phyloP scores from a whole-genome alignment of 768 basidiomycete genomes.

The Rossbeevera mucosa region DNA sequence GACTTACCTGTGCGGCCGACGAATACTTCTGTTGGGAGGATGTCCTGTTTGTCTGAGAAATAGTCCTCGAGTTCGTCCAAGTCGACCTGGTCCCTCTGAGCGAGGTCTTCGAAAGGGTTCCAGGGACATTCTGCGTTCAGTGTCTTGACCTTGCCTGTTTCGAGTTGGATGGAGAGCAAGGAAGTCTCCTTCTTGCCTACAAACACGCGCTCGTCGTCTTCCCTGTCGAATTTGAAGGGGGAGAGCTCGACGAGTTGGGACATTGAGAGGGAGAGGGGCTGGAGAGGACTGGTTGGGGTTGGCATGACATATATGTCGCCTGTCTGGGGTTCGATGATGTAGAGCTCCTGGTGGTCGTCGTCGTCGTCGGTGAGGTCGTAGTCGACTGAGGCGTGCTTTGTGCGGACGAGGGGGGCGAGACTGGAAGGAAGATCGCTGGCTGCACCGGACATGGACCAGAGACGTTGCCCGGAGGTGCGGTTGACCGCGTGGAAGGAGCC shows the following conservation, averaged over 20 bases:
- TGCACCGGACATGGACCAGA: constrained; percentile 85
- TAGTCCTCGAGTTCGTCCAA: constrained; percentile 58
- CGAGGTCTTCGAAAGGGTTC: constrained; percentile 58
- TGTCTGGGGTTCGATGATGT: constrained; percentile 92
- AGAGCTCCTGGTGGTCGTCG: constrained; percentile 59
- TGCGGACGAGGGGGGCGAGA: constrained; percentile 71
- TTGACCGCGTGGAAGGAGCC: constrained; percentile 94
- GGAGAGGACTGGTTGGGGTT: constrained; percentile 61
- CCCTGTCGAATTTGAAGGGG: constrained; percentile 64
- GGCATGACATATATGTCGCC: constrained; percentile 89
- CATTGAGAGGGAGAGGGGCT: constrained; percentile 89
- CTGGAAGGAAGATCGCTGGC: constrained; percentile 45
- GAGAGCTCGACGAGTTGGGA: constrained; percentile 87
- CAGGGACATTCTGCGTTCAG: constrained; percentile 76
- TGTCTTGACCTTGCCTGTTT: constrained; percentile 76
- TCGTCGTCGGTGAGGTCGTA: constrained; percentile 55
- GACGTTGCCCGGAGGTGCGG: constrained; percentile 69
- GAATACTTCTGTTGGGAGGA: constrained; percentile 44
- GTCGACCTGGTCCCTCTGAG: constrained; percentile 41
- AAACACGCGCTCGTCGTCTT: constrained; percentile 67
- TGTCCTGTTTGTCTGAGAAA: constrained; percentile 31
- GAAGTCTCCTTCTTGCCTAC: constrained; percentile 91
- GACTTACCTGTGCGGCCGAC: constrained; percentile 62
- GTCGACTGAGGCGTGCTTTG: constrained; percentile 55
- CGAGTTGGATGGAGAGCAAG: constrained; percentile 64